Base-by-base conservation (phyloP, 176 grass and related monocot genomes). In the Oryza nivara region DNA sequence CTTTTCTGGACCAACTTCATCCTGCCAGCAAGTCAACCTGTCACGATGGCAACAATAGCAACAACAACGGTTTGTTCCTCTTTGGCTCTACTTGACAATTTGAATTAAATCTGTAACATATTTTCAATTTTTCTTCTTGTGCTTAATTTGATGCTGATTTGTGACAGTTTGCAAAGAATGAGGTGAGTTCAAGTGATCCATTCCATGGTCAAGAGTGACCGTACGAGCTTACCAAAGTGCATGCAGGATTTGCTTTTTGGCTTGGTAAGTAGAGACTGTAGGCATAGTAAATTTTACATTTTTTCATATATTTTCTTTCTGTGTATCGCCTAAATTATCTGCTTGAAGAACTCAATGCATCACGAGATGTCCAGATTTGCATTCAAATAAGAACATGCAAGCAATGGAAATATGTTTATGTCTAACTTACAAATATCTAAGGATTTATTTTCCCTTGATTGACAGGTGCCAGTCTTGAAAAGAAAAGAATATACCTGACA, bases 1-100 rank as follows among this genome's bases (percentile, higher is more conserved):
- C 83, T 96, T 51, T 92, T 94, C 68, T 99, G 96, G 96, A 99
- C 83, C 68, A 94, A 81, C 56, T 89, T 94, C 89, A 92, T 98
- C 76, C 82, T 92, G 73, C 93, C 93, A 81, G 76, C 94, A 11
- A 89, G 83, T 84, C 95, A 97, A 91, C 77, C 92, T 8, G 10
- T 91, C 46, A 86, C 88, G 65, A 82, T 92, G 86, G 77, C 85
- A 6, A 92, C 88, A 79, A 87, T 85, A 81, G 87, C 83, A 78
- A 82, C 90, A 84, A 75, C 80, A 89, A 85, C 48, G 76, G 90
- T 86, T 90, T 80, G 76, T 89, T 74, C 72, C 36, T 78, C n/a
- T 23, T 63, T 23, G n/a, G n/a, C 58, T 23, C 47, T 87, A 28
- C 45, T 49, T 81, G 36, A 80, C 66, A 77, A 67, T 68, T 63